phyloP scores from a whole-genome alignment of 768 basidiomycete genomes.

The Neoboletus subvelutipes region DNA sequence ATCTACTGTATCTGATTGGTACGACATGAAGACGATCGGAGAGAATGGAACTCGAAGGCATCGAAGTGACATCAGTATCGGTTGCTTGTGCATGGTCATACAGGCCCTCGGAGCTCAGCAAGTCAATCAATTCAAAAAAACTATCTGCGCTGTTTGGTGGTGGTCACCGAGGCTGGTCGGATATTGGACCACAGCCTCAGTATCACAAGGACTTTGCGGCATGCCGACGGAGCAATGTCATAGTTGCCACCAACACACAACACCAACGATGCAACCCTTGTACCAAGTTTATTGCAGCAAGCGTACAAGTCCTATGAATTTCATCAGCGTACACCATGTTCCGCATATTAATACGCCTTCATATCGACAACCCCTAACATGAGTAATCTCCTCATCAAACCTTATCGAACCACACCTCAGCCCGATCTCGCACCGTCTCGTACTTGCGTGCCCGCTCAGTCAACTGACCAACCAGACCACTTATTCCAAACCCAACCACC shows the following conservation, averaged over 20 bases:
- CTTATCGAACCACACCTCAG: conserved; percentile 35
- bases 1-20: not conserved
- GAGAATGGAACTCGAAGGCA: conserved; percentile 5
- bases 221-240: too few species aligned
- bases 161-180: not conserved
- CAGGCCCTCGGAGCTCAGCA: not conserved
- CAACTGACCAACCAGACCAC: conserved; percentile 12
- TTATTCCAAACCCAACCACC: conserved; percentile 32
- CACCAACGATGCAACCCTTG: not conserved
- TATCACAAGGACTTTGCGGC: not conserved
- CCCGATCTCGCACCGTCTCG: conserved; percentile 23
- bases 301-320: not conserved
- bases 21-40: not conserved
- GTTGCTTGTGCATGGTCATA: too few species aligned
- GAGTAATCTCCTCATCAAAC: conserved; percentile 1
- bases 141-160: not conserved
- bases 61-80: too few species aligned
- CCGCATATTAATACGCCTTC: not conserved
- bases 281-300: not conserved
- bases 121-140: not conserved
- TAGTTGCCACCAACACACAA: not conserved
- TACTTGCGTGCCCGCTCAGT: conserved; percentile 24
- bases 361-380: not conserved
- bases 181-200: not conserved
- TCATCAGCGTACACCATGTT: not conserved